phyloP scores from a whole-genome alignment of 108 stramenopile species.

The Epipyxis sp. region DNA sequence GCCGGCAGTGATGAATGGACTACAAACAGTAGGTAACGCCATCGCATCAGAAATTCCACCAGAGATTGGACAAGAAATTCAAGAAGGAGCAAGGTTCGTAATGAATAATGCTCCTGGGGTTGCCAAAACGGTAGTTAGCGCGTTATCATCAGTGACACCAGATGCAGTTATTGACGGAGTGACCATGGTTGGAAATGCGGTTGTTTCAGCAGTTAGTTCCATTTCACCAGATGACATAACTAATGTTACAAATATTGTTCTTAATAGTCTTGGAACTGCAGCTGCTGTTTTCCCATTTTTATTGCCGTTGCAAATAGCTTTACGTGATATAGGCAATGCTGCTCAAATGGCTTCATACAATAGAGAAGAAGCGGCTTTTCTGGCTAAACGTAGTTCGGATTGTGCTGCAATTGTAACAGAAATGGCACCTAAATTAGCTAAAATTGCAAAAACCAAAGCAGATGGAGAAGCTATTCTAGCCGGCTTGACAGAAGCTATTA shows the following conservation, averaged over 20 bases:
- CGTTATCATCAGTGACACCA: background rate
- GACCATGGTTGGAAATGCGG: too few species aligned
- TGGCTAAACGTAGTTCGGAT: background rate
- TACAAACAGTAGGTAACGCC: background rate
- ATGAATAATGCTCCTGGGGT: background rate
- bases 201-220: too few species aligned
- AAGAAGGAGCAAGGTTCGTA: too few species aligned
- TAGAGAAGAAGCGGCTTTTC: background rate
- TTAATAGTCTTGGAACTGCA: background rate
- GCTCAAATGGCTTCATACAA: slow-evolving; percentile 1
- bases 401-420: background rate
- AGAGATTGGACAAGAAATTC: too few species aligned
- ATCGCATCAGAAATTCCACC: too few species aligned
- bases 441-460: background rate
- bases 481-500: background rate
- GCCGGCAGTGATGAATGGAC: background rate
- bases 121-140: background rate
- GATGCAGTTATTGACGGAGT: too few species aligned
- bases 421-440: slow-evolving; percentile 8
- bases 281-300: slow-evolving; percentile 21
- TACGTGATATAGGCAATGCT: background rate
- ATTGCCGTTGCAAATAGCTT: slow-evolving; percentile 6
- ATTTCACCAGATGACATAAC: background rate
- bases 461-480: background rate
- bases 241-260: background rate